Evolutionary conservation across 1,284 basidiomycete genomes (phyloP).

Genomic region (Volvariella volvacea): DNA sequence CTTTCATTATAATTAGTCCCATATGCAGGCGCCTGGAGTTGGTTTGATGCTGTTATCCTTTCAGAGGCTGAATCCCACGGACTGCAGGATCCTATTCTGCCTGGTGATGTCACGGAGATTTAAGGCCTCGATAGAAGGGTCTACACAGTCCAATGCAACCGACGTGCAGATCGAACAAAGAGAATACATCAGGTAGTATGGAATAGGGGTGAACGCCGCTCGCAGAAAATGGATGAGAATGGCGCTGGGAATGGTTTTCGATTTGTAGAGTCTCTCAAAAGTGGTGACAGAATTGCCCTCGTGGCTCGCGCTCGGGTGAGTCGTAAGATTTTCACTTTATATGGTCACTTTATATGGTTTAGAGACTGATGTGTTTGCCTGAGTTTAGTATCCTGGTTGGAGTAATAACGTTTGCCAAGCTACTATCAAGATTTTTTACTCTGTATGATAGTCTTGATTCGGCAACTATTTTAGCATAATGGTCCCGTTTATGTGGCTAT

Average conservation of each 20-base stretch:
- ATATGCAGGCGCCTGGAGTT: constrained; percentile 1
- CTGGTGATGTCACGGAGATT: too few relatives aligned
- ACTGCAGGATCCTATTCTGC: constrained; percentile 13
- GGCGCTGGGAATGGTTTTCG: constrained; percentile 12
- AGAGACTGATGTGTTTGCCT: background rate
- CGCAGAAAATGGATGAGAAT: background rate
- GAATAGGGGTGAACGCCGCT: too few relatives aligned
- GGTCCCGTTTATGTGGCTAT: too few relatives aligned
- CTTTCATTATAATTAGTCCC: background rate
- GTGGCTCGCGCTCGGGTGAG: constrained; percentile 21
- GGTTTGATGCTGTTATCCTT: constrained; percentile 1
- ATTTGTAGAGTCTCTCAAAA: constrained; percentile 16
- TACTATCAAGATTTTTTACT: constrained; percentile 15
- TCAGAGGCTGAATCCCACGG: background rate
- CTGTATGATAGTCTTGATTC: constrained; percentile 6
- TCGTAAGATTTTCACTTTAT: background rate
- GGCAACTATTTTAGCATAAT: too few relatives aligned
- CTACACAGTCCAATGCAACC: too few relatives aligned
- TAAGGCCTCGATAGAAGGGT: too few relatives aligned
- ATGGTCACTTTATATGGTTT: too few relatives aligned
- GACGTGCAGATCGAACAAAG: too few relatives aligned
- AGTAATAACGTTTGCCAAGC: constrained; percentile 16
- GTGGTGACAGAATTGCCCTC: constrained; percentile 22
- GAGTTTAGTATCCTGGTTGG: constrained; percentile 22
- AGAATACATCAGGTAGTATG: too few relatives aligned